These are phyloP conservation scores for Pseudozyma thailandica DNA, from an alignment of 1,284 basidiomycete genomes.

Conservation along the genomic window DNA sequence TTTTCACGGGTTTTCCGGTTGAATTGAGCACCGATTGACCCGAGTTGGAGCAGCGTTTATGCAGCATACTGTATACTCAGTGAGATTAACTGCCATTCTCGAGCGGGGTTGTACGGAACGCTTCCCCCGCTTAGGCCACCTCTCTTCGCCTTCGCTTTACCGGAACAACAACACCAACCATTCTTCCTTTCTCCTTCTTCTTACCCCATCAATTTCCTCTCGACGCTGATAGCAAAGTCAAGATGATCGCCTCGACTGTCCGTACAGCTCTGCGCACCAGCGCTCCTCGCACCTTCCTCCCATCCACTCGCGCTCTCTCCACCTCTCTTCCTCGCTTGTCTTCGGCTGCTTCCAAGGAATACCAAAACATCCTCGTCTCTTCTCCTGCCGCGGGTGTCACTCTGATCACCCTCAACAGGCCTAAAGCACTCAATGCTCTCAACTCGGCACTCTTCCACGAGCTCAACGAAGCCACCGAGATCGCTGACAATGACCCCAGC, in stretches of 20 bases:
- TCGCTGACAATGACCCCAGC: conserved; percentile 72
- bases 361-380: conserved; percentile 80
- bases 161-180: conserved; percentile 9
- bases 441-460: conserved; percentile 73
- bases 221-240: neutral
- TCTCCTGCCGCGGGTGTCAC: conserved; percentile 80
- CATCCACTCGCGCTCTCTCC: conserved; percentile 42
- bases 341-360: conserved; percentile 29
- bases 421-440: conserved; percentile 85
- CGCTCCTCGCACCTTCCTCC: conserved; percentile 24
- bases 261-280: conserved; percentile 42
- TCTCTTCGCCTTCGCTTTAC: neutral
- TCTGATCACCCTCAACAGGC: conserved; percentile 92
- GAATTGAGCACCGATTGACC: conserved; percentile 17
- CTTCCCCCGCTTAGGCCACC: conserved; percentile 28
- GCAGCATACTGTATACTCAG: no score
- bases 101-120: no score
- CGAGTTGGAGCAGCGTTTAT: no score
- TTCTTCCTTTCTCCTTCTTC: neutral
- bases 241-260: conserved; percentile 36
- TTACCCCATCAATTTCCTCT: neutral
- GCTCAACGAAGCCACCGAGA: conserved; percentile 81
- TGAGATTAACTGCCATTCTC: no score
- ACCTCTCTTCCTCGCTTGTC: conserved; percentile 56
- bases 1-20: conserved; percentile 52